A percentile compares a stretch with the other conserved stretches of the same genome.
Conservation (phyloP, 2,329 filamentous ascomycete species). For the Aspergillus proliferans region DNA sequence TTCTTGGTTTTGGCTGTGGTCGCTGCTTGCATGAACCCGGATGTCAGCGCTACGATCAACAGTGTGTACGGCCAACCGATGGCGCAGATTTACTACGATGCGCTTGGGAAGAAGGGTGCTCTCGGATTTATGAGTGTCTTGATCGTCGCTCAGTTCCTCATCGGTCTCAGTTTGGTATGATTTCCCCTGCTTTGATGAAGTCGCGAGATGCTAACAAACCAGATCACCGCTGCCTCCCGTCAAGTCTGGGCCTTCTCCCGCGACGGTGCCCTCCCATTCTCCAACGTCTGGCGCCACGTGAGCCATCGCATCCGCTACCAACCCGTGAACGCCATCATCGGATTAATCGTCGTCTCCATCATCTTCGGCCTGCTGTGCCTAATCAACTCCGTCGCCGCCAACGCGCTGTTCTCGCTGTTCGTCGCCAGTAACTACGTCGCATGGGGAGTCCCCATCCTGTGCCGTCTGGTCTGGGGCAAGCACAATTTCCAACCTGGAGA, state of each 20-base stretch:
- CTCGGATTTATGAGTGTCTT: conserved; percentile 54
- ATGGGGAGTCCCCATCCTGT: conserved; percentile 55
- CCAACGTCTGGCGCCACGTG: conserved; percentile 51
- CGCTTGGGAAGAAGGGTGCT: conserved; percentile 54
- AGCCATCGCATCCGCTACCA: conserved; percentile 52
- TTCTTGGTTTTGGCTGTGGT: conserved; percentile 54
- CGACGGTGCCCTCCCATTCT: conserved; percentile 57
- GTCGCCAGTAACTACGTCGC: conserved; percentile 58
- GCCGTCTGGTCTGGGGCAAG: conserved; percentile 53
- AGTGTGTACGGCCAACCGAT: conserved; percentile 55
- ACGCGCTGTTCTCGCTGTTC: conserved; percentile 50
- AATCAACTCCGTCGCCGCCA: conserved; percentile 52
- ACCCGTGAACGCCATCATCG: conserved; percentile 52
- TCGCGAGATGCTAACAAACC: conserved; percentile 6
- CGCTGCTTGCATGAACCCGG: conserved; percentile 50
- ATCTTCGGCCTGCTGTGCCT: conserved; percentile 54
- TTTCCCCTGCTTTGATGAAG: background rate
- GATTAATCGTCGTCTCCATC: conserved; percentile 45
- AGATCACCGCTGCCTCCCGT: conserved; percentile 52
- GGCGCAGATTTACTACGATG: conserved; percentile 56
- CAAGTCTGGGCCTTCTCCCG: conserved; percentile 60
- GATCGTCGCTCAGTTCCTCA: conserved; percentile 57
- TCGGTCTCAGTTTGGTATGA: conserved; percentile 49
- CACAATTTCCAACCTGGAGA: conserved; percentile 53
- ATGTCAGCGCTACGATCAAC: conserved; percentile 45